Evolutionary conservation across 106 monocot genomes (phyloP).

Genomic region (Dioscorea alata): DNA sequence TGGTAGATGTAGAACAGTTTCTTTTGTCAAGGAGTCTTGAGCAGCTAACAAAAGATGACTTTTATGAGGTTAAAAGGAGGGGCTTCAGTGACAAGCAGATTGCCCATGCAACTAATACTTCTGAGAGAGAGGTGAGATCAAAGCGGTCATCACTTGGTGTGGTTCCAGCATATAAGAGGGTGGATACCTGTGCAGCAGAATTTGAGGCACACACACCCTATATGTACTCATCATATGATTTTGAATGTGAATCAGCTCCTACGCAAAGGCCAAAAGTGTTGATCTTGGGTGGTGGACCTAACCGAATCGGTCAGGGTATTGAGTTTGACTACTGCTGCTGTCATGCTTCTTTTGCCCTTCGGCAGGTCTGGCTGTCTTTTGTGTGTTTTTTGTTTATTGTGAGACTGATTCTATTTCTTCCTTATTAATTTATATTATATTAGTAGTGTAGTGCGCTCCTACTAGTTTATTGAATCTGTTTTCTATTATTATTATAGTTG

Average conservation of each 20-base stretch:
- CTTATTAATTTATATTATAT: not conserved
- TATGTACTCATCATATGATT: conserved; percentile 97
- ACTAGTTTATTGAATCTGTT: too few species aligned
- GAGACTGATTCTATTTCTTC: not conserved
- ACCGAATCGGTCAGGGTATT: conserved; percentile 96
- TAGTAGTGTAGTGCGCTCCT: too few species aligned
- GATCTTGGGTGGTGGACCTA: conserved; percentile 97
- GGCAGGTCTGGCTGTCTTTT: conserved; percentile 45
- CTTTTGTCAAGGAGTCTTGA: conserved; percentile 44
- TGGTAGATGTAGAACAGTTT: conserved; percentile 86
- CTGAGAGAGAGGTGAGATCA: conserved; percentile 60
- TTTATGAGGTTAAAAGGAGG: conserved; percentile 80
- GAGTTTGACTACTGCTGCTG: conserved; percentile 99
- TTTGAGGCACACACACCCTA: conserved; percentile 98
- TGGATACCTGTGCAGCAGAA: conserved; percentile 98
- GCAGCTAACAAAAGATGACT: conserved; percentile 67
- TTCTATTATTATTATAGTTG: not conserved
- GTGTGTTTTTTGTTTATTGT: not conserved
- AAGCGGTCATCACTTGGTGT: conserved; percentile 60
- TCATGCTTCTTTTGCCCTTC: conserved; percentile 97
- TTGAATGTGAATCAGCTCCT: conserved; percentile 89
- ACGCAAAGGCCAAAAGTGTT: conserved; percentile 76
- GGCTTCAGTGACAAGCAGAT: conserved; percentile 95
- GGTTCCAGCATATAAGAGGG: conserved; percentile 83
- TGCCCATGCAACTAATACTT: conserved; percentile 66